Evolutionary conservation across 2,329 filamentous ascomycete species (phyloP).

Genomic region (Trichophyton schoenleinii): DNA sequence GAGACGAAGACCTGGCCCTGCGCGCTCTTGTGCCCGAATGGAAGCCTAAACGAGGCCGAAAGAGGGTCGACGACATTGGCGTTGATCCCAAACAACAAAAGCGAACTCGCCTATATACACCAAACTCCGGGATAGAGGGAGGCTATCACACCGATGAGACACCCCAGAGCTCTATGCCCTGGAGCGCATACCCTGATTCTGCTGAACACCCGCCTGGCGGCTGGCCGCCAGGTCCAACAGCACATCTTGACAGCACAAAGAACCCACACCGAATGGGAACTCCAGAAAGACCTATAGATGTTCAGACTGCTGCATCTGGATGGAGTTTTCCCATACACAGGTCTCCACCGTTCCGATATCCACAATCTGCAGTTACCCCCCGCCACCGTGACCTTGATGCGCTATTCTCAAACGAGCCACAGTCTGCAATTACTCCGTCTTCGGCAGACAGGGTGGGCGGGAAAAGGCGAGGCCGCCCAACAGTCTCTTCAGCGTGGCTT

Average conservation of each 20-base stretch:
- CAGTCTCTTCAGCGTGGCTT: constrained; percentile 84
- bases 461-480: constrained; percentile 60
- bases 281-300: constrained; percentile 6
- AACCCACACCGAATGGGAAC: constrained; percentile 13
- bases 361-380: constrained; percentile 66
- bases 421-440: constrained; percentile 60
- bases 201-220: constrained; percentile 27
- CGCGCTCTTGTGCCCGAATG: constrained; percentile 69
- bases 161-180: constrained; percentile 30
- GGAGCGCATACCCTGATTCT: constrained; percentile 42
- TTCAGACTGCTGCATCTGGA: constrained; percentile 20
- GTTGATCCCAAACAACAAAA: constrained; percentile 47
- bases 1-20: constrained; percentile 81
- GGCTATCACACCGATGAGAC: background rate
- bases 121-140: background rate
- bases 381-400: constrained; percentile 24
- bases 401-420: constrained; percentile 41
- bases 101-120: constrained; percentile 47
- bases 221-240: constrained; percentile 21
- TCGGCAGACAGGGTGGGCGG: constrained; percentile 31
- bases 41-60: constrained; percentile 47
- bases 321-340: constrained; percentile 43
- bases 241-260: constrained; percentile 15
- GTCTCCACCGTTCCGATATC: constrained; percentile 56
- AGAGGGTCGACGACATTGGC: constrained; percentile 49